Evolutionary conservation across 2,329 filamentous ascomycete species (phyloP).

Genomic region (Stemphylium vesicarium): DNA sequence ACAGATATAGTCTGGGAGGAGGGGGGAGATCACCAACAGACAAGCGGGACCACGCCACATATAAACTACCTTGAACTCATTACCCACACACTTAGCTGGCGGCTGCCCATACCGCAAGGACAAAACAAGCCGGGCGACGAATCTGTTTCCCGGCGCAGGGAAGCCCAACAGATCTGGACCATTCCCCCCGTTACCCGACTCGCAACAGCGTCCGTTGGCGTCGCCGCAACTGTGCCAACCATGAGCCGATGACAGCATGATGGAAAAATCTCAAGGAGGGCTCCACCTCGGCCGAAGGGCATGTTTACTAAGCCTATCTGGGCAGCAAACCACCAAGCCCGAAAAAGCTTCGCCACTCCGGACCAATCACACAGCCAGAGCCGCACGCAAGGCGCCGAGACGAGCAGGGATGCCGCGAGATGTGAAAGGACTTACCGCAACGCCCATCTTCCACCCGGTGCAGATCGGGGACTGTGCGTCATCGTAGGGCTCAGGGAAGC

Average conservation of each 20-base stretch:
- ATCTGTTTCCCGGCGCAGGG: background rate
- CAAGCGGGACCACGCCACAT: slow-evolving; percentile 18
- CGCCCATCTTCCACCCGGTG: background rate
- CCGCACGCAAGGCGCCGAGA: background rate
- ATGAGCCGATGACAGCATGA: slow-evolving; percentile 23
- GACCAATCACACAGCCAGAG: background rate
- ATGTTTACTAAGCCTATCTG: background rate
- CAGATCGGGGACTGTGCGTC: slow-evolving; percentile 10
- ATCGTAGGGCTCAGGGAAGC: background rate
- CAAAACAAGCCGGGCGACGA: slow-evolving; percentile 8
- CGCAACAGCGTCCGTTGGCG: background rate
- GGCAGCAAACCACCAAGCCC: too few relatives aligned
- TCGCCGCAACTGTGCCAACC: slow-evolving; percentile 5
- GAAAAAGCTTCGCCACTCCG: too few relatives aligned
- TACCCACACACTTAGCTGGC: background rate
- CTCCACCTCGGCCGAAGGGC: slow-evolving; percentile 17
- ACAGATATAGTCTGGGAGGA: slow-evolving; percentile 3
- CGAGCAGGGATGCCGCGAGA: background rate
- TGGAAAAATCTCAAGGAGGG: slow-evolving; percentile 11
- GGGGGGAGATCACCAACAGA: background rate
- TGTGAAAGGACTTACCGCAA: background rate
- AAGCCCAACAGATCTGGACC: slow-evolving; percentile 8
- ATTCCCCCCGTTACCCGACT: slow-evolving; percentile 3
- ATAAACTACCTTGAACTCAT: slow-evolving; percentile 12
- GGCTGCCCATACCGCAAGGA: background rate